A percentile compares a stretch with the other conserved stretches of the same genome.
Conservation (phyloP, 2,329 filamentous ascomycete species). For the Epichloe sylvatica region DNA sequence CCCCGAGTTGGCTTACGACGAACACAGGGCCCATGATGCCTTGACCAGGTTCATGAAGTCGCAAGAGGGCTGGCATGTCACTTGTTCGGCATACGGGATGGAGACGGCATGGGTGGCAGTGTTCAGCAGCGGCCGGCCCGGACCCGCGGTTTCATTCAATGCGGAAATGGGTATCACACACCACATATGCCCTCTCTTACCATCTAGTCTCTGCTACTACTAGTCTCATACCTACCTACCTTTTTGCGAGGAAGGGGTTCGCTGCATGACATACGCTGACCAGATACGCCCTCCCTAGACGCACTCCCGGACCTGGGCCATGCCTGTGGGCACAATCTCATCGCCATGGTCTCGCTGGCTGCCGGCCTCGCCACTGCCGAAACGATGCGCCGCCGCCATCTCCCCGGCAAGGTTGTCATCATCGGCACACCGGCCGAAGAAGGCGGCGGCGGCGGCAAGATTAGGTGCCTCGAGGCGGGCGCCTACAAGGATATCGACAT, state of each 20-base stretch:
- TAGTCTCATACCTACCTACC: too few species aligned
- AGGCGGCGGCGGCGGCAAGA: constrained; percentile 33
- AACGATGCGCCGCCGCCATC: constrained; percentile 24
- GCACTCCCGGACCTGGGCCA: constrained; percentile 32
- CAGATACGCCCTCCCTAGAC: constrained; percentile 14
- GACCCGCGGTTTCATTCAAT: constrained; percentile 28
- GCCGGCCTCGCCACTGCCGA: constrained; percentile 32
- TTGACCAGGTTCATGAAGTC: constrained; percentile 23
- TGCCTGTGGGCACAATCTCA: constrained; percentile 42
- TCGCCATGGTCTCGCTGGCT: constrained; percentile 23
- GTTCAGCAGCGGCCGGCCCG: constrained; percentile 21
- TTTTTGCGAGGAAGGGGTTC: too few species aligned
- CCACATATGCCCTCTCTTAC: not conserved
- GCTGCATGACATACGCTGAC: not conserved
- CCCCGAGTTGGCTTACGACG: constrained; percentile 27
- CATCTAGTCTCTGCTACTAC: not conserved
- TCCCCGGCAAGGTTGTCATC: constrained; percentile 31
- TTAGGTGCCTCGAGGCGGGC: constrained; percentile 27
- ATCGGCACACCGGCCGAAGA: constrained; percentile 36
- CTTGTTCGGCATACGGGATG: constrained; percentile 25
- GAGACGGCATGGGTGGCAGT: constrained; percentile 30
- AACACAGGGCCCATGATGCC: constrained; percentile 26
- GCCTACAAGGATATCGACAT: constrained; percentile 18
- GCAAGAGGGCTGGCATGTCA: constrained; percentile 25
- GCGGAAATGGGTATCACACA: constrained; percentile 18